Evolutionary conservation across 768 basidiomycete species (phyloP).

Genomic region (Amanita fuliginea): DNA sequence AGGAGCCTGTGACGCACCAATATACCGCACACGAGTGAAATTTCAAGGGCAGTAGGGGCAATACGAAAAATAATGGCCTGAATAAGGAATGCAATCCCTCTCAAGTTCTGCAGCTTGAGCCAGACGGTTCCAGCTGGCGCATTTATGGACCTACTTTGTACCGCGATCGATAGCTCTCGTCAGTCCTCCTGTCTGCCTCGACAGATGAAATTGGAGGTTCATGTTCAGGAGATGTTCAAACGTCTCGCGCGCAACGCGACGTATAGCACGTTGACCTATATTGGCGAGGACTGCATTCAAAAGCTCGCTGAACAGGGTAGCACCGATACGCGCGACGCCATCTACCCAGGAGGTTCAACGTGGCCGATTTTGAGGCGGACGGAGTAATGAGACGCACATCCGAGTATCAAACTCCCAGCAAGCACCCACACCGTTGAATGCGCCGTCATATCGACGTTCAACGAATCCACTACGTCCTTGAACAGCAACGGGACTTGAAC

Average conservation of each 20-base stretch:
- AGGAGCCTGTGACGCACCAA: conserved; percentile 41
- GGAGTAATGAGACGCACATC: conserved; percentile 47
- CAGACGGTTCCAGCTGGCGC: not conserved
- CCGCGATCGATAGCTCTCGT: conserved; percentile 96
- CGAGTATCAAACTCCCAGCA: conserved; percentile 81
- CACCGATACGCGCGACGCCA: conserved; percentile 81
- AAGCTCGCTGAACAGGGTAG: conserved; percentile 84
- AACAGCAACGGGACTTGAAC: conserved; percentile 98
- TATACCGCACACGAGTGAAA: conserved; percentile 95
- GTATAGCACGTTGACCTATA: conserved; percentile 89
- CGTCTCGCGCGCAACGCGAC: conserved; percentile 91
- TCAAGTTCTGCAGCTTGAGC: conserved; percentile 18
- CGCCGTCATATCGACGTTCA: conserved; percentile 74
- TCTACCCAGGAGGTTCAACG: conserved; percentile 37
- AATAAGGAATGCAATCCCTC: conserved; percentile 92
- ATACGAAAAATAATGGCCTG: conserved; percentile 93
- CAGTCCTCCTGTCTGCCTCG: conserved; percentile 89
- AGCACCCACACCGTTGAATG: conserved; percentile 81
- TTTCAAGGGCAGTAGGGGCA: conserved; percentile 91
- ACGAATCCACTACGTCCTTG: conserved; percentile 80
- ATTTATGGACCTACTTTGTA: conserved; percentile 60
- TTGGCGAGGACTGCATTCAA: conserved; percentile 94
- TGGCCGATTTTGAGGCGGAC: not conserved
- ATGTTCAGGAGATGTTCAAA: conserved; percentile 89
- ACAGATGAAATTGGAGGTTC: conserved; percentile 87